Conservation (phyloP, 306 rosid genomes). For the Astragalus membranaceus region DNA sequence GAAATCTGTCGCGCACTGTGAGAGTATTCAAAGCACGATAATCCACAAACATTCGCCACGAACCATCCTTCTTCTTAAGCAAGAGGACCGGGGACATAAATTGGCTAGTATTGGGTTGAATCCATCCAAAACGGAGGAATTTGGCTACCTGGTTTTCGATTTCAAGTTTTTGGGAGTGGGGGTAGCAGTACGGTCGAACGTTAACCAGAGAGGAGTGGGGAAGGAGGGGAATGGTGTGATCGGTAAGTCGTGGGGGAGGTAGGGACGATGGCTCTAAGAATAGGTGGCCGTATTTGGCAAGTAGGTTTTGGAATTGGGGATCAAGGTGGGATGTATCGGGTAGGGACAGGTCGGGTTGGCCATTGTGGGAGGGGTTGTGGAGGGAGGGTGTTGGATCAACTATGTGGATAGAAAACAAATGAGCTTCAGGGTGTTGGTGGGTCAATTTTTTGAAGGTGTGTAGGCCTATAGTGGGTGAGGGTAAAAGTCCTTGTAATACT, state of each 20-base stretch:
- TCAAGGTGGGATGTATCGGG: not conserved
- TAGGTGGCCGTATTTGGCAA: not conserved
- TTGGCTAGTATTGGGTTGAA: too few species aligned
- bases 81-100: too few species aligned
- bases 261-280: not conserved
- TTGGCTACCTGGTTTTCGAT: too few species aligned
- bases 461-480: not conserved
- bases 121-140: too few species aligned
- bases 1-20: too few species aligned
- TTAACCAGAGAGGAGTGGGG: not conserved
- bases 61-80: too few species aligned
- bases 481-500: not conserved
- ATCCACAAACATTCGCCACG: too few species aligned
- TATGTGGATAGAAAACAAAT: too few species aligned
- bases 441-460: not conserved
- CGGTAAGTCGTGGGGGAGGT: not conserved
- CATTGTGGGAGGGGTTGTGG: not conserved
- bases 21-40: too few species aligned
- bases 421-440: not conserved
- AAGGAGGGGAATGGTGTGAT: not conserved
- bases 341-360: not conserved
- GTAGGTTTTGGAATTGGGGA: not conserved
- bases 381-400: not conserved
- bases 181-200: not conserved
- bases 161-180: not conserved